phyloP scores from a whole-genome alignment of 495 filamentous ascomycete species.

The Achaetomiella virescens region DNA sequence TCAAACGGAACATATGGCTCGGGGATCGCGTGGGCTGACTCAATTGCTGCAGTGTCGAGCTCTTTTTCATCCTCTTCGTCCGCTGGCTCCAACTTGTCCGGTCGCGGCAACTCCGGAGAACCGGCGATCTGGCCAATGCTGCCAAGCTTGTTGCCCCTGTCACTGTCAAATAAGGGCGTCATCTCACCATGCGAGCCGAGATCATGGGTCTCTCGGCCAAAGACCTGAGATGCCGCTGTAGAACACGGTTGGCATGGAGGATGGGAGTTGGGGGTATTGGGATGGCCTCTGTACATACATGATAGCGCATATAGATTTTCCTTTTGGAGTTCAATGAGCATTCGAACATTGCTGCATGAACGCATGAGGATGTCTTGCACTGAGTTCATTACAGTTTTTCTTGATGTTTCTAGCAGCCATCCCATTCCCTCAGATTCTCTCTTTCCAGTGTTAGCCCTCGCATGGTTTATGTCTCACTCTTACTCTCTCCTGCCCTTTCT shows the following conservation, averaged over 20 bases:
- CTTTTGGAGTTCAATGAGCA: neutral
- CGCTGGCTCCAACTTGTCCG: slow-evolving; percentile 67
- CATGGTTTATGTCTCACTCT: too few species aligned
- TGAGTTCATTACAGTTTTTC: neutral
- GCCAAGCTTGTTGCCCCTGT: slow-evolving; percentile 44
- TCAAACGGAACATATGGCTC: neutral
- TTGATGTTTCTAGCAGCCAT: too few species aligned
- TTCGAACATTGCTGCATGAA: neutral
- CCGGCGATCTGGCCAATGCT: slow-evolving; percentile 50
- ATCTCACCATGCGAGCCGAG: neutral
- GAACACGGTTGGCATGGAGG: neutral
- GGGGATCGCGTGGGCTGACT: slow-evolving; percentile 18
- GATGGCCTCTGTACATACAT: slow-evolving; percentile 5
- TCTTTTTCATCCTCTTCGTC: slow-evolving; percentile 82
- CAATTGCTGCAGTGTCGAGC: slow-evolving; percentile 62
- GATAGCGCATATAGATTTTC: slow-evolving; percentile 11
- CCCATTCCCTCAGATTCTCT: too few species aligned
- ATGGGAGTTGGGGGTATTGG: neutral
- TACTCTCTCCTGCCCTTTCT: too few species aligned
- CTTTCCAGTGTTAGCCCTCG: too few species aligned
- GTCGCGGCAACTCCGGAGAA: slow-evolving; percentile 63
- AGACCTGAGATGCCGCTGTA: neutral
- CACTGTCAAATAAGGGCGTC: slow-evolving; percentile 35
- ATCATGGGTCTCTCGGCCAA: neutral
- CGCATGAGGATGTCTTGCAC: neutral